Percentiles rank a stretch among this genome's conserved stretches.
Conservation (phyloP, 2,329 filamentous ascomycete species). For the Colletotrichum siamense region DNA sequence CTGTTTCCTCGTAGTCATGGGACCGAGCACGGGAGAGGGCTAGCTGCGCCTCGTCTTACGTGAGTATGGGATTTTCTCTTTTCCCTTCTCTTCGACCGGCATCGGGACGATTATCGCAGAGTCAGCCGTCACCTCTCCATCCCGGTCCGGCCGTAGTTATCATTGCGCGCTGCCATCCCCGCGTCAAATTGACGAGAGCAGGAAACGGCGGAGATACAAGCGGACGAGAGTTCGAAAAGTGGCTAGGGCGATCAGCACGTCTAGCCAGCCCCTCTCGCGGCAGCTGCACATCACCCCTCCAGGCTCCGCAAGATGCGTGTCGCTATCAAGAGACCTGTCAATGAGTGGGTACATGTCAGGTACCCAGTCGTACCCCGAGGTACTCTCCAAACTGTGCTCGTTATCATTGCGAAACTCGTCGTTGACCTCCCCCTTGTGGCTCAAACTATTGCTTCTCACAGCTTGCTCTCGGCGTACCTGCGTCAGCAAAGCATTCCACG, state of each 20-base stretch:
- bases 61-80: constrained; percentile 11
- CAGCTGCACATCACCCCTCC: constrained; percentile 21
- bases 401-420: constrained; percentile 6
- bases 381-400: constrained; percentile 1
- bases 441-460: not conserved
- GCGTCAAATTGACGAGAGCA: not conserved
- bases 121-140: not conserved
- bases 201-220: not conserved
- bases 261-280: constrained; percentile 14
- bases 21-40: constrained; percentile 1
- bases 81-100: not conserved
- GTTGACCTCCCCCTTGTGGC: not conserved
- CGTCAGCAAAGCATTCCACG: constrained; percentile 7
- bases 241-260: constrained; percentile 10
- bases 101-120: not conserved
- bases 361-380: constrained; percentile 11
- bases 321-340: constrained; percentile 15
- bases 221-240: constrained; percentile 2
- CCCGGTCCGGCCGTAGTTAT: not conserved
- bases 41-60: constrained; percentile 11
- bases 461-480: constrained; percentile 8
- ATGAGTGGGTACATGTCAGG: not conserved
- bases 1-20: constrained; percentile 3
- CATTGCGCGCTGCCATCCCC: not conserved
- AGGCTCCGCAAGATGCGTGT: constrained; percentile 15